Evolutionary conservation across 306 rosid genomes (phyloP), one percentile per base, ranked within the genome.

Genomic region (Begonia masoniana): DNA sequence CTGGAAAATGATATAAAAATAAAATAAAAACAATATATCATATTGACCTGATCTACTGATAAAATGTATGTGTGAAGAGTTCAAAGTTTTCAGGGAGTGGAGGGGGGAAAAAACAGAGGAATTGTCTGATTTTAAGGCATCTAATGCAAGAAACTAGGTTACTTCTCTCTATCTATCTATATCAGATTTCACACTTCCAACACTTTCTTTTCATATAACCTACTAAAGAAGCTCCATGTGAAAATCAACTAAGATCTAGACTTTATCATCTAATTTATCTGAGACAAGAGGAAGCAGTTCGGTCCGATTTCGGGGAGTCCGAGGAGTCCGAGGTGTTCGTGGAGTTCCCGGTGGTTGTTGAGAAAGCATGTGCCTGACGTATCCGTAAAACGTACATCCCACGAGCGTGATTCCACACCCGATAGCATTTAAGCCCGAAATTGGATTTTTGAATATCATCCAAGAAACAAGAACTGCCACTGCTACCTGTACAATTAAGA

Each of bases 321-420:
- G 49, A 10, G n/a, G n/a, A n/a, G n/a, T n/a, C n/a, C n/a, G n/a
- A n/a, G 49, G 49, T 45, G 79, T 68, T 56, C 71, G 71, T 31
- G 95, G 95, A 15, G 94, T 82, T 71, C 87, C 92, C 0, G 77
- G 62, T n/a, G 73, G 78, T 70, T 91, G 96, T 71, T 91, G 96
- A 39, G 97, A 80, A 66, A 91, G 69, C 68, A 64, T 48, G 69
- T 91, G 85, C 64, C 97, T 81, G 21, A 91, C 83, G 62, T 85
- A 91, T 12, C 97, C 97, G 43, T 91, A 91, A 81, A 91, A 91
- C 63, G 94, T 83, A 64, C 96, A 91, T 41, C 97, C 97, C 70
- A 77, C 66, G 50, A 91, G 95, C 14, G 97, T 91, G 39, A 91
- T 58, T 13, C 62, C 96, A 75, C 97, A 91, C 43, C 97, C 97